Percentiles rank a stretch among this genome's conserved stretches.
phyloP scores from a whole-genome alignment of 345 rosid species.

The Angophora floribunda region DNA sequence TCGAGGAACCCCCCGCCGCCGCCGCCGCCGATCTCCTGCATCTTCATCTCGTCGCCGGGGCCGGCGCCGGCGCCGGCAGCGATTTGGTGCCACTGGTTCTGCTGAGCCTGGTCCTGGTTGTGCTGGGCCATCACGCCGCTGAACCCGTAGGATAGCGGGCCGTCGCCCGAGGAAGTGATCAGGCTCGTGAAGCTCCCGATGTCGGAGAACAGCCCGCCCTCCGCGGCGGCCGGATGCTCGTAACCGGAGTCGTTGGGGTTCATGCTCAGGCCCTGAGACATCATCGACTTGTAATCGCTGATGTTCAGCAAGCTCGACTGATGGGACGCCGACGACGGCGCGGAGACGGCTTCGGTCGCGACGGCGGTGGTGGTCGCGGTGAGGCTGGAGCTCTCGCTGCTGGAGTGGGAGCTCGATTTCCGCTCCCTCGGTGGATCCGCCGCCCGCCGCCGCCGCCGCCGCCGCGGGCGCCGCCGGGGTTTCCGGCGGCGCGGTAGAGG shows the following conservation, averaged over 20 bases:
- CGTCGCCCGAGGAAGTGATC: conserved; percentile 34
- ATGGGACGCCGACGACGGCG: conserved; percentile 21
- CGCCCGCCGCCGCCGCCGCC: not conserved
- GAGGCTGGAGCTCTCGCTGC: conserved; percentile 85
- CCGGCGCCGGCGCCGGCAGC: not conserved
- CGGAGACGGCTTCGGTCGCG: conserved; percentile 32
- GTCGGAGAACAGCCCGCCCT: conserved; percentile 59
- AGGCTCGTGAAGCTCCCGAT: conserved; percentile 48
- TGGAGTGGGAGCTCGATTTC: conserved; percentile 43
- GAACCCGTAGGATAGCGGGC: conserved; percentile 34
- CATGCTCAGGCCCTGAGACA: not conserved
- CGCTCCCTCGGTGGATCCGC: not conserved
- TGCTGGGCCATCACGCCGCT: conserved; percentile 15
- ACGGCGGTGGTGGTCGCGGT: conserved; percentile 41
- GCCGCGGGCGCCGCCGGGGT: not conserved
- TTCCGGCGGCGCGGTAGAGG: not conserved
- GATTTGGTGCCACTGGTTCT: not conserved
- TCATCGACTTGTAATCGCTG: not conserved
- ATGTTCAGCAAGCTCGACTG: conserved; percentile 15
- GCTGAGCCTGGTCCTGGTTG: conserved; percentile 15
- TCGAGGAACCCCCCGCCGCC: conserved; percentile 29
- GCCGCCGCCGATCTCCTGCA: conserved; percentile 20
- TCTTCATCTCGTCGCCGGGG: conserved; percentile 9
- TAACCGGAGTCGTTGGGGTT: conserved; percentile 11
- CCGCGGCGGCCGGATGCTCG: conserved; percentile 30